Evolutionary conservation across 352 stramenopile genomes (phyloP).

Genomic region (Phytophthora hybrid): DNA sequence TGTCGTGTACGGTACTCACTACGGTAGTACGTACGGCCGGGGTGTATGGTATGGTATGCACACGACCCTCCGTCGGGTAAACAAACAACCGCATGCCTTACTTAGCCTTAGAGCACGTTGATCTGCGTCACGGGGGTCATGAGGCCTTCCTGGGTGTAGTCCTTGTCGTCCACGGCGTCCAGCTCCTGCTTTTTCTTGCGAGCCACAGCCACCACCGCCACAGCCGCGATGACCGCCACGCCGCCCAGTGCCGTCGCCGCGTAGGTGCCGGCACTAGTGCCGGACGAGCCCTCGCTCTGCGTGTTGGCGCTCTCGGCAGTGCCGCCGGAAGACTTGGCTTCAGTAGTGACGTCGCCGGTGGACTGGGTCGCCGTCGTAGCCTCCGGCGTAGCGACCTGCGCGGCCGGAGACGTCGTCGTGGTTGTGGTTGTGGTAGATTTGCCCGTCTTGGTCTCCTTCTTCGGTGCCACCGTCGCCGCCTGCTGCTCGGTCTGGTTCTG

Average conservation of each 20-base stretch:
- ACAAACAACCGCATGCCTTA: neutral
- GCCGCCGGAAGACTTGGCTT: neutral
- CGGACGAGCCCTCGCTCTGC: neutral
- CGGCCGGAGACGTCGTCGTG: neutral
- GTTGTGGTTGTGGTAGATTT: slow-evolving; percentile 7
- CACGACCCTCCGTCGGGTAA: slow-evolving; percentile 24
- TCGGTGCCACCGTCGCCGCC: slow-evolving; percentile 23
- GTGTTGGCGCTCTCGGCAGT: slow-evolving; percentile 27
- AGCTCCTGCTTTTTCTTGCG: slow-evolving; percentile 69
- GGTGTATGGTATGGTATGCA: slow-evolving; percentile 2
- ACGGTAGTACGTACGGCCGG: slow-evolving; percentile 14
- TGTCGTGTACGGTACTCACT: slow-evolving; percentile 21
- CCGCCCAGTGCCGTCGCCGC: slow-evolving; percentile 27
- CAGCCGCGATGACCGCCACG: slow-evolving; percentile 37
- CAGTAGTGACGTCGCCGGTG: too few relatives aligned
- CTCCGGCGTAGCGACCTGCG: slow-evolving; percentile 18
- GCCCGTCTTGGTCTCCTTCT: slow-evolving; percentile 21
- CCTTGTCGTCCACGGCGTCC: slow-evolving; percentile 45
- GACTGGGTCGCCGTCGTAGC: slow-evolving; percentile 24
- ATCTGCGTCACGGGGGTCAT: slow-evolving; percentile 58
- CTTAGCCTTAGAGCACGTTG: slow-evolving; percentile 43
- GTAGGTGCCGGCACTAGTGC: slow-evolving; percentile 17
- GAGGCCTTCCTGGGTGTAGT: slow-evolving; percentile 40
- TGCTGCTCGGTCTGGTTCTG: slow-evolving; percentile 8
- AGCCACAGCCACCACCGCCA: slow-evolving; percentile 48